Evolutionary conservation across 2,329 filamentous ascomycete genomes (phyloP), one percentile per base, ranked within the genome.

Genomic region (Fusarium gaditjirri): DNA sequence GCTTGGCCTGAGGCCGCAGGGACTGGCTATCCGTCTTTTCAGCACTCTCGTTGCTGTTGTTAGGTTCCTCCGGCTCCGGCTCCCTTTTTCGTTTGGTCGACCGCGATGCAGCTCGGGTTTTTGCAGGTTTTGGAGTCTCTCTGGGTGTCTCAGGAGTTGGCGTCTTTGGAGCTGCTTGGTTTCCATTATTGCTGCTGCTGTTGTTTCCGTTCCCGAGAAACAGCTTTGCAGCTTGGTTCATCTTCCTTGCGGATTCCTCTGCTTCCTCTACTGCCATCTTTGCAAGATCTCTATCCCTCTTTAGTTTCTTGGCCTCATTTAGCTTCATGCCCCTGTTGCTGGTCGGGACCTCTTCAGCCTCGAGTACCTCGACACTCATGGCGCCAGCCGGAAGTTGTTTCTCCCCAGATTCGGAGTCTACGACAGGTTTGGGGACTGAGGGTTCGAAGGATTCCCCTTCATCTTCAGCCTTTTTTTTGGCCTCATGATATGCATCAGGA

Each of bases 291-390:
- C 33, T 88, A 79, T 93, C 90, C 60, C 89, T 85, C 81, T 93
- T 93, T 16, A 92, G 82, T 78, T 92, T 93, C 81, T 93, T 94
- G 6, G 93, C 90, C 75, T 93, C 92, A 77, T 94, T 94, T 29
- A 94, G 84, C 77, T 93, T 92, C 90, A 94, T 93, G 13, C 92
- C 92, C 56, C 92, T 87, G 79, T 94, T 92, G 77, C 90, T 90
- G 19, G 90, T 85, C 58, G 89, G 88, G 38, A 89, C 86, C 71
- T 93, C 90, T 38, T 92, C 89, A 19, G 84, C 84, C 36, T 85
- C 86, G 47, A 90, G 76, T 27, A 86, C 84, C 39, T 89, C 87
- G 29, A 87, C 82, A 65, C 87, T 90, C 49, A 91, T 87, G 4
- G 89, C 89, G 19, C 90, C 90, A 66, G 87, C 86, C 10, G 88